phyloP scores from a whole-genome alignment of 139 green algal species.

The Auxenochlorella pyrenoidosa region DNA sequence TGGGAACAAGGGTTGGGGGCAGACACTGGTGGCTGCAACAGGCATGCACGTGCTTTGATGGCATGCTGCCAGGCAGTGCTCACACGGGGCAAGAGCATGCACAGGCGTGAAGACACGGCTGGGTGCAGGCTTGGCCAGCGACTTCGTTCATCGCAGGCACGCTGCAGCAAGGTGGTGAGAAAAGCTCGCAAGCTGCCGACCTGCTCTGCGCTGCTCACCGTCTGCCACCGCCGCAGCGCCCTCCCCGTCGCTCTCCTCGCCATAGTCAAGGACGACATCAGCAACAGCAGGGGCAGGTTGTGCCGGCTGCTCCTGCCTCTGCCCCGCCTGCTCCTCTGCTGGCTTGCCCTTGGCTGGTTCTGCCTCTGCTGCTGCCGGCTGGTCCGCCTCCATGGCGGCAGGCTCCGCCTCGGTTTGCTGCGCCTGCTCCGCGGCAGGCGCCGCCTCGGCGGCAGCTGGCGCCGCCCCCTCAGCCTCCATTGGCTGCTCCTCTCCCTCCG shows the following conservation, averaged over 20 bases:
- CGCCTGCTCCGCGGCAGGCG: conserved; percentile 39
- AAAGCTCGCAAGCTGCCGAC: no score
- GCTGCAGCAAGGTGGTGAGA: background rate
- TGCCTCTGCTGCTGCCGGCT: background rate
- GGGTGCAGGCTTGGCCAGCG: background rate
- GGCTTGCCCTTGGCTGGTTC: background rate
- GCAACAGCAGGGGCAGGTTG: background rate
- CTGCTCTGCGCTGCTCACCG: no score
- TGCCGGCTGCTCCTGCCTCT: background rate
- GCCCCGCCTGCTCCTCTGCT: background rate
- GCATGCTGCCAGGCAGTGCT: no score
- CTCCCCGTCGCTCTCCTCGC: conserved; percentile 39
- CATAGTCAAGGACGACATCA: conserved; percentile 42
- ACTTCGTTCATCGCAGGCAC: background rate
- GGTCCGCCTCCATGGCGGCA: background rate
- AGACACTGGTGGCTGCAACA: no score
- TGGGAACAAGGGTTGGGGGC: no score
- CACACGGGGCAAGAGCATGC: no score
- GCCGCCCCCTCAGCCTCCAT: background rate
- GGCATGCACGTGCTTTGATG: no score
- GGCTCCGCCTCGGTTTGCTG: conserved; percentile 26
- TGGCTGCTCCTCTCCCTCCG: background rate
- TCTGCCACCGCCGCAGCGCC: background rate
- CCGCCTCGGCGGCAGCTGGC: conserved; percentile 19
- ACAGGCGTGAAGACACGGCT: background rate